A percentile compares a stretch with the other conserved stretches of the same genome.
Evolutionary conservation across 2,329 filamentous ascomycete genomes (phyloP).

Genomic region (Cladosporium oxysporum): DNA sequence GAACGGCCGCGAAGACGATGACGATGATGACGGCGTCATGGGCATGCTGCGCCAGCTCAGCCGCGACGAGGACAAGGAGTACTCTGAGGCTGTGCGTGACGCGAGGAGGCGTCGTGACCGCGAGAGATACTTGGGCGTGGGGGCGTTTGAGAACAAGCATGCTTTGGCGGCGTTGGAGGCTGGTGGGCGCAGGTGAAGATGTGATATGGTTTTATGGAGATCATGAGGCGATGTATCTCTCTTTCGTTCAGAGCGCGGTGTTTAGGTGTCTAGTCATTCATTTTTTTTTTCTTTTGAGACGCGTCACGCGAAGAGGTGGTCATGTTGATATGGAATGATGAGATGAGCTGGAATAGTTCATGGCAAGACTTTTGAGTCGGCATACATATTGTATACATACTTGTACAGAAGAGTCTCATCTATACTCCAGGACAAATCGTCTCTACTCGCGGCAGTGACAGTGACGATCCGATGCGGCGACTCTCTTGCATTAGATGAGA

Average conservation of each 20-base stretch:
- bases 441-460: background rate
- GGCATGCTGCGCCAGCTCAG: constrained; percentile 17
- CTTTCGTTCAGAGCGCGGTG: background rate
- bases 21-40: constrained; percentile 16
- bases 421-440: background rate
- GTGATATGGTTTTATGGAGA: background rate
- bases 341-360: background rate
- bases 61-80: background rate
- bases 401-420: background rate
- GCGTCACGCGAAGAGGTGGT: background rate
- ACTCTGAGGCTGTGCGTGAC: background rate
- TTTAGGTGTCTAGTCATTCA: background rate
- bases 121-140: background rate
- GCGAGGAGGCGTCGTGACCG: background rate
- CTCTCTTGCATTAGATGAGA: background rate
- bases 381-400: background rate
- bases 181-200: background rate
- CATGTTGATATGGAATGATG: background rate
- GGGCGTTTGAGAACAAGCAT: background rate
- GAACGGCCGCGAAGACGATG: background rate
- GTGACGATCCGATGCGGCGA: too few relatives aligned
- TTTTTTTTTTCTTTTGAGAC: background rate
- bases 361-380: background rate
- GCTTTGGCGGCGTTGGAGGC: constrained; percentile 3
- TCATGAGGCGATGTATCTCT: background rate